Percentiles rank a stretch among this genome's conserved stretches.
phyloP scores from a whole-genome alignment of 1,284 basidiomycete genomes.

The Leccinum discolor region DNA sequence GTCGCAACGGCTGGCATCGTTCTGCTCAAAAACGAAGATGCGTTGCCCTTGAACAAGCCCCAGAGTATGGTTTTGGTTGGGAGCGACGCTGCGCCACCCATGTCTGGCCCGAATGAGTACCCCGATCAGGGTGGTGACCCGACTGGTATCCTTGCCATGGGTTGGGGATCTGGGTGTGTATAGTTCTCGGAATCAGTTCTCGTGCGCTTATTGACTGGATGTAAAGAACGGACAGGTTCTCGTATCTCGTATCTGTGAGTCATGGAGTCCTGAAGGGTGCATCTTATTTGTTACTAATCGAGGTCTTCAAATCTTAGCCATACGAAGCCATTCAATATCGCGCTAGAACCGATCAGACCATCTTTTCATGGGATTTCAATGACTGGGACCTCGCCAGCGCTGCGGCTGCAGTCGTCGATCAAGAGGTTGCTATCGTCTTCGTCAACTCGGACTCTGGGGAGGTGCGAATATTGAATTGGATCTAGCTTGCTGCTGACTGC shows the following conservation, averaged over 20 bases:
- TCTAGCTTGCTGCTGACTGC: constrained; percentile 1
- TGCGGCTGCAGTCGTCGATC: constrained; percentile 26
- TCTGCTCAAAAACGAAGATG: constrained; percentile 72
- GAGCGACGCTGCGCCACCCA: constrained; percentile 60
- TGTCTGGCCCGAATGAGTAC: constrained; percentile 59
- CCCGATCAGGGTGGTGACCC: constrained; percentile 47
- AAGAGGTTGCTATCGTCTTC: constrained; percentile 39
- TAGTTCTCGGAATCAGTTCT: background rate
- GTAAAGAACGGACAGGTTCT: constrained; percentile 37
- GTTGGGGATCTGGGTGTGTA: constrained; percentile 60
- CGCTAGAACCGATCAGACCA: constrained; percentile 33
- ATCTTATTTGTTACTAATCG: background rate
- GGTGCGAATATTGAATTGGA: constrained; percentile 12
- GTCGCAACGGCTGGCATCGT: constrained; percentile 74
- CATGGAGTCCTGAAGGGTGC: background rate
- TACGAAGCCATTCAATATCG: constrained; percentile 40
- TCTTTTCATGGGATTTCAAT: constrained; percentile 37
- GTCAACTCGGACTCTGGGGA: constrained; percentile 42
- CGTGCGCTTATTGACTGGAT: background rate
- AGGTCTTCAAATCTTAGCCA: constrained; percentile 24
- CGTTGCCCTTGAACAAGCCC: constrained; percentile 52
- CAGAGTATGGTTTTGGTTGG: constrained; percentile 36
- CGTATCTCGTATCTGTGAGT: constrained; percentile 39
- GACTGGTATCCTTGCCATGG: constrained; percentile 60
- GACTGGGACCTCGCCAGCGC: constrained; percentile 33